Evolutionary conservation across 73 alveolate genomes (phyloP).

Genomic region (Paramecium pentaurelia): DNA sequence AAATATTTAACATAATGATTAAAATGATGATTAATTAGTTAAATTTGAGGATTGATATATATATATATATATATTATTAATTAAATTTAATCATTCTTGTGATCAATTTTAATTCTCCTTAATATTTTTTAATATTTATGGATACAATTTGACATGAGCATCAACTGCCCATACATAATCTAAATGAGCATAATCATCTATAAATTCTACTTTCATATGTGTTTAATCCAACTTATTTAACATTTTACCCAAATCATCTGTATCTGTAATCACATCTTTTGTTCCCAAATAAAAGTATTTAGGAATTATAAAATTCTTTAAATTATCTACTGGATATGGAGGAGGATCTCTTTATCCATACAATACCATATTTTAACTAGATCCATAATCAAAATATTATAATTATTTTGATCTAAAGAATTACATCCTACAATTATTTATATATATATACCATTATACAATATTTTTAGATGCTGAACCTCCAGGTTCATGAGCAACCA

Average conservation of each 20-base stretch:
- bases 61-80: not conserved
- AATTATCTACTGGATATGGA: constrained; percentile 67
- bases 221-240: constrained; percentile 24
- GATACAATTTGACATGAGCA: constrained; percentile 55
- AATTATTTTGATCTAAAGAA: constrained; percentile 68
- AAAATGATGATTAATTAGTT: not conserved
- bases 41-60: not conserved
- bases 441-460: constrained; percentile 53
- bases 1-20: not conserved
- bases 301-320: constrained; percentile 58
- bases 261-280: constrained; percentile 54
- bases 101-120: constrained; percentile 1
- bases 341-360: constrained; percentile 77
- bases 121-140: constrained; percentile 15
- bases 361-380: constrained; percentile 58
- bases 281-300: constrained; percentile 54
- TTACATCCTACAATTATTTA: constrained; percentile 72
- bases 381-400: constrained; percentile 75
- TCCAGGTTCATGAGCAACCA: constrained; percentile 71
- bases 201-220: not conserved
- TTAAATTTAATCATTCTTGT: not conserved
- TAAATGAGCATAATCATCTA: constrained; percentile 64
- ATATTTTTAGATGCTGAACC: not conserved
- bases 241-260: constrained; percentile 44
- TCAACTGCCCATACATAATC: constrained; percentile 68